phyloP scores from a whole-genome alignment of 495 filamentous ascomycete species.

The Hyphodiscus hymeniophilus region DNA sequence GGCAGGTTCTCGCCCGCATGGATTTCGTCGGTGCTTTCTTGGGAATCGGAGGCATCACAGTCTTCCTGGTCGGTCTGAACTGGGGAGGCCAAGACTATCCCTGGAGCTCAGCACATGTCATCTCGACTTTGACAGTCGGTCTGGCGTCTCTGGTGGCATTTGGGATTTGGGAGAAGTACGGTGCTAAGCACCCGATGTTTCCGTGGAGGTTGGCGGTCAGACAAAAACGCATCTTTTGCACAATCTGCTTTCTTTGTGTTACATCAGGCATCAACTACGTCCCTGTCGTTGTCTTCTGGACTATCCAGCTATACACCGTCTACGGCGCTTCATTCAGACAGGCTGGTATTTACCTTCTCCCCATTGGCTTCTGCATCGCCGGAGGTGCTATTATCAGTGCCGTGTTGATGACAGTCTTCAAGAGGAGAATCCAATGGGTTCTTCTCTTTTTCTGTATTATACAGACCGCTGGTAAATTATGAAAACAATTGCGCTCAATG shows the following conservation, averaged over 20 bases:
- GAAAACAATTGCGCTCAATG: no score
- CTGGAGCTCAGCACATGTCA: conserved; percentile 39
- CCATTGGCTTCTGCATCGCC: not conserved
- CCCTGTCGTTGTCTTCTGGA: not conserved
- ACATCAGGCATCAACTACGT: not conserved
- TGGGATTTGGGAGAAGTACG: conserved; percentile 24
- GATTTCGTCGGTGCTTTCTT: not conserved
- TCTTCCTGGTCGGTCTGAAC: not conserved
- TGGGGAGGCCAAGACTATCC: conserved; percentile 40
- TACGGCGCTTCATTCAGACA: not conserved
- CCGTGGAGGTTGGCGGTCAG: not conserved
- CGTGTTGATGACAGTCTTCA: not conserved
- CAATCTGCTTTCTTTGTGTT: not conserved
- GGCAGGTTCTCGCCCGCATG: not conserved
- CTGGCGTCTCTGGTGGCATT: conserved; percentile 33
- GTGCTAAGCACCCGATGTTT: not conserved
- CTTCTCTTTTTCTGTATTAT: not conserved
- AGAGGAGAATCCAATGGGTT: not conserved
- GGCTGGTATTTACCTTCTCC: not conserved
- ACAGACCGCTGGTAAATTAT: not conserved
- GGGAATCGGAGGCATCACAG: not conserved
- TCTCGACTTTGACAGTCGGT: conserved; percentile 37
- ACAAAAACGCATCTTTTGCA: not conserved
- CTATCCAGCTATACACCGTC: not conserved
- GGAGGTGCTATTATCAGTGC: not conserved